These are phyloP conservation scores for Exophiala calicioides DNA, from an alignment of 2,329 filamentous ascomycete species.

Conservation along the genomic window DNA sequence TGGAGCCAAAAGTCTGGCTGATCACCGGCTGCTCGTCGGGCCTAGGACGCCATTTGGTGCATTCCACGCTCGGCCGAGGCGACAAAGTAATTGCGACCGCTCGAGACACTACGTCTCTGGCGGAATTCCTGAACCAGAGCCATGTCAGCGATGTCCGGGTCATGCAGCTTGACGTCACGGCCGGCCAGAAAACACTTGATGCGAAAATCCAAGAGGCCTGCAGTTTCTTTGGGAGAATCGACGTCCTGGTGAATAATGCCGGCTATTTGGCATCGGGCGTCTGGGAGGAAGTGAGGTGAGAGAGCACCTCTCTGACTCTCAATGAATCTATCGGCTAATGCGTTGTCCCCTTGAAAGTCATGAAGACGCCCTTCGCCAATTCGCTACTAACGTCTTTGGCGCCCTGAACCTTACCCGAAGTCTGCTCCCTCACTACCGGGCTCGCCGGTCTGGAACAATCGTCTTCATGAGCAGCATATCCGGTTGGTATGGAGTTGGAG, in stretches of 20 bases:
- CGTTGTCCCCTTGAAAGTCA: slow-evolving; percentile 15
- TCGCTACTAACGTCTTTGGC: slow-evolving; percentile 43
- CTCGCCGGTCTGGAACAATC: slow-evolving; percentile 35
- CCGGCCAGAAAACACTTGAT: slow-evolving; percentile 10
- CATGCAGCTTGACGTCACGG: slow-evolving; percentile 19
- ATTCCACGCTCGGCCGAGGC: slow-evolving; percentile 33
- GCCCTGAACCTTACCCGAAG: slow-evolving; percentile 39
- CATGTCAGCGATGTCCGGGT: slow-evolving; percentile 6
- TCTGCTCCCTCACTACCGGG: slow-evolving; percentile 40
- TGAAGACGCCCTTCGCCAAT: slow-evolving; percentile 33
- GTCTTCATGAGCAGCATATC: slow-evolving; percentile 40
- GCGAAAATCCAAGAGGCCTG: slow-evolving; percentile 5
- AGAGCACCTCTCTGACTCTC: not conserved
- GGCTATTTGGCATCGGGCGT: slow-evolving; percentile 33
- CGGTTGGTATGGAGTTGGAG: slow-evolving; percentile 33
- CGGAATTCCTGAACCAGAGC: slow-evolving; percentile 8
- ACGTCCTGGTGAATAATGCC: slow-evolving; percentile 41
- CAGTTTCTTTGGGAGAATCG: slow-evolving; percentile 31
- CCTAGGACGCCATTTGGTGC: slow-evolving; percentile 35
- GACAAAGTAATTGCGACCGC: slow-evolving; percentile 41
- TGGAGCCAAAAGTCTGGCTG: slow-evolving; percentile 36
- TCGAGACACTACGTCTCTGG: slow-evolving; percentile 22
- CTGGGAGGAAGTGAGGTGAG: slow-evolving; percentile 34
- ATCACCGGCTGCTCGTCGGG: slow-evolving; percentile 41
- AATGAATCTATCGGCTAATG: not conserved